Conservation (phyloP, 2,329 filamentous ascomycete genomes). For the Nannizzia gypsea region DNA sequence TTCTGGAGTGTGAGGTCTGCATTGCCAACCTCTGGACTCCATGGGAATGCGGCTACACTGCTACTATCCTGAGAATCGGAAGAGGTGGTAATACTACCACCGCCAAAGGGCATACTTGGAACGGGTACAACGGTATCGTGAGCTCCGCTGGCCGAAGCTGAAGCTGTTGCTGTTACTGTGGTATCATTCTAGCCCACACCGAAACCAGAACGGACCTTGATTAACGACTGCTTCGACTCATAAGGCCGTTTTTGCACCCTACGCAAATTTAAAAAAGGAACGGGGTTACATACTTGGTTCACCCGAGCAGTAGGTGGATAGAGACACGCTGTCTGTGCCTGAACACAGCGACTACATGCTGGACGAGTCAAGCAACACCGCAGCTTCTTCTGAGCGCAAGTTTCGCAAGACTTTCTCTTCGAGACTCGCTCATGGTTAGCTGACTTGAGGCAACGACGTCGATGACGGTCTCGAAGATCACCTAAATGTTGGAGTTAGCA, state of each 20-base stretch:
- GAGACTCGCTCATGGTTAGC: neutral
- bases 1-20: neutral
- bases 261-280: neutral
- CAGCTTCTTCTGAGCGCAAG: slow-evolving; percentile 3
- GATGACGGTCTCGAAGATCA: slow-evolving; percentile 2
- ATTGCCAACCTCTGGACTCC: neutral
- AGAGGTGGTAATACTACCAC: neutral
- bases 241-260: neutral
- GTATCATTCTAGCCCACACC: neutral
- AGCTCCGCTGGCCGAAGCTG: neutral
- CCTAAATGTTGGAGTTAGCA: neutral
- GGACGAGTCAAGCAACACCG: slow-evolving; percentile 1
- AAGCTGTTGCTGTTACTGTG: neutral
- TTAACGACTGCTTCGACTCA: neutral
- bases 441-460: neutral
- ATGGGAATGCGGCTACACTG: neutral
- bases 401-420: neutral
- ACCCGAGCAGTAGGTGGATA: slow-evolving; percentile 1
- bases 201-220: neutral
- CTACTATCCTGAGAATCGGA: neutral
- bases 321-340: neutral
- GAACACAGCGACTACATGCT: slow-evolving; percentile 4
- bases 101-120: neutral
- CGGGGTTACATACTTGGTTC: neutral
- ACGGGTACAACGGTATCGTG: neutral